Evolutionary conservation across 148 eudicot genomes (phyloP), one percentile per base, ranked within the genome.

Genomic region (Bassia scoparia): DNA sequence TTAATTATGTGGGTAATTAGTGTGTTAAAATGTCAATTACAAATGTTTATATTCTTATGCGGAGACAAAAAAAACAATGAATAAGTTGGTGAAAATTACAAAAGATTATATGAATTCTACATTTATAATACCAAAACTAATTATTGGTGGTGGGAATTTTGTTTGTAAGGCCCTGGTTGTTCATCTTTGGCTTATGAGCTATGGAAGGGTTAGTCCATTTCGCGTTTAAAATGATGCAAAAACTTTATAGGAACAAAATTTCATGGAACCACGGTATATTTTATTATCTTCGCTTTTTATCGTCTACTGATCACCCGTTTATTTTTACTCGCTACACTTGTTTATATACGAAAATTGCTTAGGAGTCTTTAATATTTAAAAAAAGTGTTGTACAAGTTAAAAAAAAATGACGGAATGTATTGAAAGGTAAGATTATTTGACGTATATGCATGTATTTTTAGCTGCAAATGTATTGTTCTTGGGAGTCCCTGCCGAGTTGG

Each of bases 401-500:
- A 41, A 7, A 6, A 7, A 3, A 3, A 1, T 6, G 11, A 41
- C 9, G 11, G n/a, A n/a, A 7, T 41, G 44, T 12, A 41, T n/a
- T 41, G 9, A 41, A 41, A 5, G n/a, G n/a, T 41, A 5, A 10
- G 9, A 37, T 41, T 4, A 8, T n/a, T 41, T 3, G 5, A 48
- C 3, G 34, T 31, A n/a, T 12, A 3, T 16, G 52, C 7, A 27
- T 21, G 30, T 33, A 17, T 11, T 78, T 43, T 48, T 44, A 89
- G 97, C 80, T 59, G 96, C 97, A 67, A 92, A 92, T 74, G 87
- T 92, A 0, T 46, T 92, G 62, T 89, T 92, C 67, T 71, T 91
- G 87, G 97, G 89, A 79, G 87, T 95, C 0, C 97, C 97, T 0
- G 94, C 87, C 0, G 94, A 67, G 95, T 89, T 5, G 97, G 97